Base-by-base conservation (phyloP, 2,329 filamentous ascomycete species). In the Fusarium devonianum region DNA sequence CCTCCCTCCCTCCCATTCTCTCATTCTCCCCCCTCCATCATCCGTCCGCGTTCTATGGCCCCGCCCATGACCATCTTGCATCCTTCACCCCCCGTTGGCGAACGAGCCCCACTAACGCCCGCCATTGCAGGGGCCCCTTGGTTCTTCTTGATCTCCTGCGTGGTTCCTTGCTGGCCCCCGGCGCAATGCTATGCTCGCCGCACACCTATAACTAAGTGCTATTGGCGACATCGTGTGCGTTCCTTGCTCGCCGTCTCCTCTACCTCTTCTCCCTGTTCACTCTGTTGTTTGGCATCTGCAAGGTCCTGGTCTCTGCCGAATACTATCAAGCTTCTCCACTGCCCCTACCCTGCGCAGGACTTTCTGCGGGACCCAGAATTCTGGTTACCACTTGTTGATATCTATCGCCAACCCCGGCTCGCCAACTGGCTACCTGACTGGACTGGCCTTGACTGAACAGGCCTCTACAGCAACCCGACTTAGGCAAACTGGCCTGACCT, bases 191-290 rank as follows among this genome's bases (percentile, higher is more conserved):
- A 60, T 56, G 46, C 53, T 58, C 58, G 49, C 49, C 39, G 38
- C 53, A 63, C 58, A 54, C 61, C 59, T 64, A 53, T 38, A 62
- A 58, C 56, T 58, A 50, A 64, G 53, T 59, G 44, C 56, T 47
- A 62, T 54, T 63, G 60, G 47, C 53, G 53, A 61, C 61, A 55
- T 55, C 51, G 47, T 36, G 47, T 30, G 43, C 47, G 35, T 48
- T 58, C 39, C 42, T 46, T 45, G 53, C 54, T 44, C 30, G 30
- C 32, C 42, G 38, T 45, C 54, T 54, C 49, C 34, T 40, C 44
- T 44, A 49, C 32, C 19, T 22, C 45, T 19, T 38, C 42, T 38
- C 16, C 47, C 39, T 37, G 38, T 43, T 39, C 30, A 33, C 40
- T 44, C 38, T 53, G 41, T 40, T 56, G 56, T 59, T 56, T 58